Base-by-base conservation (phyloP, 371 early-diverging fungal genomes). In the Mucor indicus region DNA sequence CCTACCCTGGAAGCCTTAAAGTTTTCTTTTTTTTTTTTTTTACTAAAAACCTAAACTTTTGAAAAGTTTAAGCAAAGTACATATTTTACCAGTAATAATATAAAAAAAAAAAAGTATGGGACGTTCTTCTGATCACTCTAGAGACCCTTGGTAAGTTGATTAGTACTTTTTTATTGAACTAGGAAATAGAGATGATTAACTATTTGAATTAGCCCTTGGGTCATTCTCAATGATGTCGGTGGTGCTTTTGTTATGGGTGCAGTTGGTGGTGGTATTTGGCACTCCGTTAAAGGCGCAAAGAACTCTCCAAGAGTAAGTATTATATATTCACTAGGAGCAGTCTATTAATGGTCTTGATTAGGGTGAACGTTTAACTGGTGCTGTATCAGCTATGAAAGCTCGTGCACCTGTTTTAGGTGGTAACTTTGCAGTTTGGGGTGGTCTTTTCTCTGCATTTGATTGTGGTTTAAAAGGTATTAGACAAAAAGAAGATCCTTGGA, bases 351-450 rank as follows among this genome's bases (percentile, higher is more conserved):
- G 16, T 51, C 12, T 10, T 29, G 12, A 27, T 2, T 78, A 89
- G 80, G 95, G 95, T 36, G 96, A 96, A 55, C 86, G 96, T 52
- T 78, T 93, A 65, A 69, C 76, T 3, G 96, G 96, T 50, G 87
- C 92, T 15, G 55, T 97, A 25, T 78, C 86, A 16, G 83, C 95
- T 8, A 85, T 98, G 72, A 94, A 96, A 65, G 87, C 92, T 31
- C 88, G 96, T 44, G 95, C 95, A 2, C 98, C 98, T 27, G 90
- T 95, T 27, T 68, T 92, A 30, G 96, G 94, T 40, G 98, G 95
- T 39, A 96, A 96, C 81, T 98, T 98, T 77, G 98, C 96, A 7
- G 96, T 94, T 13, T 98, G 98, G 98, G 95, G 95, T 63, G 95
- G 95, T 48, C 80, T 97, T 51, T 98, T 96, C 70, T 90, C 90